Evolutionary conservation across 169 alveolate species (phyloP).

Genomic region (Theileria orientalis): DNA sequence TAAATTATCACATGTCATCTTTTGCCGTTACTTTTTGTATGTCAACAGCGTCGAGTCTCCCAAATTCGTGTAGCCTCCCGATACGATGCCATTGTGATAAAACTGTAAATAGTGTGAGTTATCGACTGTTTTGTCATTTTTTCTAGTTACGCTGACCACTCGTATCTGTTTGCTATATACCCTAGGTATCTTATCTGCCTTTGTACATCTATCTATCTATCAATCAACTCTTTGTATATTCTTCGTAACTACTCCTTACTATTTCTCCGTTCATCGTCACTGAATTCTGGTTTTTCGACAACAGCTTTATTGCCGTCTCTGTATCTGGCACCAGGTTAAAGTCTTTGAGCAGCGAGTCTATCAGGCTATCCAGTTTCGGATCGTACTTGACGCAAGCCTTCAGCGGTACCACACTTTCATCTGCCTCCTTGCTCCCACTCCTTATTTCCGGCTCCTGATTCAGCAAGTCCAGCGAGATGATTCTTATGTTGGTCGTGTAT

Average conservation of each 20-base stretch:
- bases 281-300: conserved; percentile 18
- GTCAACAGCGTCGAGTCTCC: conserved; percentile 18
- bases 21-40: not conserved
- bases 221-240: too few relatives aligned
- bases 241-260: too few relatives aligned
- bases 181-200: too few relatives aligned
- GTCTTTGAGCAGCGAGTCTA: conserved; percentile 20
- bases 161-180: not conserved
- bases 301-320: conserved; percentile 13
- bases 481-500: conserved; percentile 33
- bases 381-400: conserved; percentile 23
- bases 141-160: not conserved
- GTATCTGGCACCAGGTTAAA: conserved; percentile 41
- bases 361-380: not conserved
- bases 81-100: conserved; percentile 43
- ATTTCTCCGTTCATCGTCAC: conserved; percentile 62
- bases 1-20: not conserved
- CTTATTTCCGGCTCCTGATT: not conserved
- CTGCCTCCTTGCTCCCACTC: not conserved
- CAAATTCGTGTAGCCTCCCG: conserved; percentile 56
- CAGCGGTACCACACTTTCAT: conserved; percentile 13
- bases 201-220: too few relatives aligned
- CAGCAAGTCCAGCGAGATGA: conserved; percentile 24
- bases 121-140: not conserved
- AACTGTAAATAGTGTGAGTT: too few relatives aligned